Conservation (phyloP, 1,139 yeast genomes). For the Yamadazyma atmosphaerica region DNA sequence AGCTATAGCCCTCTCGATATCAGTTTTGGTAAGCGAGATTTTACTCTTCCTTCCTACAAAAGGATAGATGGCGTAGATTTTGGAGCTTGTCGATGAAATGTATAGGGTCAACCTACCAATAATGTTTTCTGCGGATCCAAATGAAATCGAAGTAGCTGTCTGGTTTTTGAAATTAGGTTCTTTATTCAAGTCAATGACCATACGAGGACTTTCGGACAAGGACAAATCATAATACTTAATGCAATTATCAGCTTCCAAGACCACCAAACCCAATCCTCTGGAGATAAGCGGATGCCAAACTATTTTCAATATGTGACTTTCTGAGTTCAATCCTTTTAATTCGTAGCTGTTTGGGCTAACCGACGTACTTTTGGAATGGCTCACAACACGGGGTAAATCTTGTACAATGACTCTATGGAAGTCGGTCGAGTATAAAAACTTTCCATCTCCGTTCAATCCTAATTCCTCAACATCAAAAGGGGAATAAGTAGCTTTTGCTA, state of each 20-base stretch:
- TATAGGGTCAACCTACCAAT: constrained; percentile 39
- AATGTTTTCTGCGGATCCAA: constrained; percentile 32
- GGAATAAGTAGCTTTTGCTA: constrained; percentile 9
- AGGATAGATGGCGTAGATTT: constrained; percentile 36
- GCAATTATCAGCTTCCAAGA: constrained; percentile 26
- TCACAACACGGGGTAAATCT: constrained; percentile 22
- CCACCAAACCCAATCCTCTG: constrained; percentile 29
- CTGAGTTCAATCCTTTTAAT: constrained; percentile 18
- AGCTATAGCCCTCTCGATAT: constrained; percentile 24
- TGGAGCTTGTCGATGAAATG: constrained; percentile 24
- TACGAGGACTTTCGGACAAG: constrained; percentile 26
- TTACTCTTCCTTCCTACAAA: constrained; percentile 19
- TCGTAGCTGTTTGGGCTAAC: constrained; percentile 18
- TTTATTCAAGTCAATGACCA: constrained; percentile 21
- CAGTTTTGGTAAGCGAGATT: constrained; percentile 20
- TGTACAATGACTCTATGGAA: constrained; percentile 24
- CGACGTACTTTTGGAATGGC: constrained; percentile 8
- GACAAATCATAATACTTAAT: constrained; percentile 32
- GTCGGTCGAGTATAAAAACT: constrained; percentile 36
- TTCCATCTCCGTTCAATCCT: constrained; percentile 29
- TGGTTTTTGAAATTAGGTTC: constrained; percentile 16
- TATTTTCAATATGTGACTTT: constrained; percentile 21
- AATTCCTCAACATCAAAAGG: constrained; percentile 24
- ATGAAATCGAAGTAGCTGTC: constrained; percentile 30
- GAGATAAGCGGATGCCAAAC: constrained; percentile 35